Base-by-base conservation (phyloP, 2,329 filamentous ascomycete species). In the Hypoxylon sp. region DNA sequence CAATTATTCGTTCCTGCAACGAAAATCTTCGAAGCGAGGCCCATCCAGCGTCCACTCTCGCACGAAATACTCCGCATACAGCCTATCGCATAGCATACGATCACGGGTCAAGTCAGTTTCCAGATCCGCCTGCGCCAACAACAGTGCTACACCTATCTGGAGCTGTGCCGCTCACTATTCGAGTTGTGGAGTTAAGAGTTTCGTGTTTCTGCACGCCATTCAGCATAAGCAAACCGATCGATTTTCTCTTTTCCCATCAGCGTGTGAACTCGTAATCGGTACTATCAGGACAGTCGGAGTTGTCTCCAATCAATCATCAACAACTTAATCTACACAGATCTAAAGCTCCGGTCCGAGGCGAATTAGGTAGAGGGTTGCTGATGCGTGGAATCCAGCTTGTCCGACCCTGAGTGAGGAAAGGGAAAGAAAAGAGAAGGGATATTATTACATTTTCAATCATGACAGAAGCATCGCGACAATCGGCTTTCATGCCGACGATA, bases 401-500 rank as follows among this genome's bases (percentile, higher is more conserved):
- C 28, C 62, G 30, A 59, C 49, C 53, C 65, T 30, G 53, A 65
- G 36, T 65, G 55, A 69, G 49, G 64, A 65, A 70, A 69, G 66
- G 56, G 19, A 62, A 65, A 63, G 62, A 32, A 55, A 67, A 58
- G 23, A 65, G 57, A 71, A 32, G 46, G 57, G 62, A 62, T 30
- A 56, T 58, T 14, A 14, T 41, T 23, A 65, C 36, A 43, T n/a
- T 38, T 43, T 74, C 73, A 75, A 80, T 68, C 69, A 87, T 87
- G 84, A 80, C 82, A 48, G 78, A 72, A 53, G 69, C 81, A 68
- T 83, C 83, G 74, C 85, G 89, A 76, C 86, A 89, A 78, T 91
- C 89, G 78, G 86, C 87, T 79, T 89, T 94, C 71, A 84, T 96
- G 83, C 93, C 93, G 76, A 90, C 90, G 23, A 92, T 97, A 81